phyloP scores from a whole-genome alignment of 257 asterid genomes.

The Ligustrum vulgare region DNA sequence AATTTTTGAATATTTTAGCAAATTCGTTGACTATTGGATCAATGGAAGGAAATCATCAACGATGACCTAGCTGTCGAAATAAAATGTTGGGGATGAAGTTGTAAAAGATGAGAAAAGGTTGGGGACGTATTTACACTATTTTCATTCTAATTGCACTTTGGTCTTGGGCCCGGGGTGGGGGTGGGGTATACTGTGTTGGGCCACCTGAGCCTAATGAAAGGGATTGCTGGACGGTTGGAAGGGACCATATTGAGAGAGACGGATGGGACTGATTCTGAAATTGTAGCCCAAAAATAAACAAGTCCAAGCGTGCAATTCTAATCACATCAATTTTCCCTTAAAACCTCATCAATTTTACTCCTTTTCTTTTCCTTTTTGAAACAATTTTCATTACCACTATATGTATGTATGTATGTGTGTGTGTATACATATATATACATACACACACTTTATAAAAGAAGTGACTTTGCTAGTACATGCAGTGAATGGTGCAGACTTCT shows the following conservation, averaged over 20 bases:
- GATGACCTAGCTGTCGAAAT: too few relatives aligned
- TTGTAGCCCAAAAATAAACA: background rate
- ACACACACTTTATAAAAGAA: background rate
- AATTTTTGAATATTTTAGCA: too few relatives aligned
- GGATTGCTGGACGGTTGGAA: slow-evolving; percentile 19
- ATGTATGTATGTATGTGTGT: too few relatives aligned
- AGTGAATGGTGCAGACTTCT: background rate
- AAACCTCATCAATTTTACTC: background rate
- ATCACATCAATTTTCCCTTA: background rate
- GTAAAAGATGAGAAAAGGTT: too few relatives aligned
- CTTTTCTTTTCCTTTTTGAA: background rate
- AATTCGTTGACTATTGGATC: too few relatives aligned
- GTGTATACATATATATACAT: too few relatives aligned
- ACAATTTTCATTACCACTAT: background rate
- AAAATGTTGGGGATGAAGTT: too few relatives aligned
- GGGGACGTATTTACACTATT: too few relatives aligned
- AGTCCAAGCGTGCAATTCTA: background rate
- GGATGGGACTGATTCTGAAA: background rate
- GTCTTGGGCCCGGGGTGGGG: background rate
- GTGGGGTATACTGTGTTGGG: slow-evolving; percentile 1
- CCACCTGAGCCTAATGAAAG: background rate
- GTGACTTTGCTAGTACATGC: slow-evolving; percentile 6
- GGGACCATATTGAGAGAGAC: slow-evolving; percentile 33
- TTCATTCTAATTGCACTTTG: background rate
- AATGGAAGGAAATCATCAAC: too few relatives aligned